Evolutionary conservation across 2,329 filamentous ascomycete genomes (phyloP).

Genomic region (Sporothrix protearum): DNA sequence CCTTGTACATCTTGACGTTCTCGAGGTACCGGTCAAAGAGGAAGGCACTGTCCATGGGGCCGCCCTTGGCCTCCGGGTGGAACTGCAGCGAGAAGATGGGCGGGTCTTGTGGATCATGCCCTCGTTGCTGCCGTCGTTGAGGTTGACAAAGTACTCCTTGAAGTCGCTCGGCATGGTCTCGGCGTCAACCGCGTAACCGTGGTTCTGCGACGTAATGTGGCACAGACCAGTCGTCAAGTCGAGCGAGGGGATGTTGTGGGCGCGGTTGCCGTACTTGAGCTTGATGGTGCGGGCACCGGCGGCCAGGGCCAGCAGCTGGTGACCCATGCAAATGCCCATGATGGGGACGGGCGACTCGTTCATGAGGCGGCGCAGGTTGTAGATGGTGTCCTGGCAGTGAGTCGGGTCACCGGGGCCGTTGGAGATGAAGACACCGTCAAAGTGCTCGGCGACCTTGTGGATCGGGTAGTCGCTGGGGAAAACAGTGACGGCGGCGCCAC

Average conservation of each 20-base stretch:
- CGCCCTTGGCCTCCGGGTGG: constrained; percentile 97
- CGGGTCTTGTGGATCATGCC: constrained; percentile 94
- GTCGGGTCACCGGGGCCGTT: constrained; percentile 98
- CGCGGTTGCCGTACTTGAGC: constrained; percentile 98
- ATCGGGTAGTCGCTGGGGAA: constrained; percentile 97
- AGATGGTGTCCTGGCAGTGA: constrained; percentile 90
- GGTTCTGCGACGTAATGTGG: constrained; percentile 98
- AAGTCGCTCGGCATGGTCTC: constrained; percentile 78
- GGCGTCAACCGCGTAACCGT: constrained; percentile 92
- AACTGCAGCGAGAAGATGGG: constrained; percentile 98
- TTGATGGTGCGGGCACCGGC: constrained; percentile 88
- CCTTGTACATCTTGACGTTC: constrained; percentile 86
- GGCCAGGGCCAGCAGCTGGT: constrained; percentile 90
- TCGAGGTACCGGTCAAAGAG: constrained; percentile 96
- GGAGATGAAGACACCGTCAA: constrained; percentile 97
- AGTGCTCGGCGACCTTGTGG: constrained; percentile 96
- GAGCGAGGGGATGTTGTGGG: constrained; percentile 95
- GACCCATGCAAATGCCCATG: constrained; percentile 96
- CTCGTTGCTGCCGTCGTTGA: constrained; percentile 97
- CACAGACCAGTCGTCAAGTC: constrained; percentile 94
- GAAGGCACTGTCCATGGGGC: constrained; percentile 91
- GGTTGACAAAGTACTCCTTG: constrained; percentile 98
- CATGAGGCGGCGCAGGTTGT: constrained; percentile 88
- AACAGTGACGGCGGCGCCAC: constrained; percentile 86
- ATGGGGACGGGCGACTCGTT: constrained; percentile 85